These are phyloP conservation scores for Pythium volutum DNA, from an alignment of 352 stramenopile genomes.

Conservation along the genomic window DNA sequence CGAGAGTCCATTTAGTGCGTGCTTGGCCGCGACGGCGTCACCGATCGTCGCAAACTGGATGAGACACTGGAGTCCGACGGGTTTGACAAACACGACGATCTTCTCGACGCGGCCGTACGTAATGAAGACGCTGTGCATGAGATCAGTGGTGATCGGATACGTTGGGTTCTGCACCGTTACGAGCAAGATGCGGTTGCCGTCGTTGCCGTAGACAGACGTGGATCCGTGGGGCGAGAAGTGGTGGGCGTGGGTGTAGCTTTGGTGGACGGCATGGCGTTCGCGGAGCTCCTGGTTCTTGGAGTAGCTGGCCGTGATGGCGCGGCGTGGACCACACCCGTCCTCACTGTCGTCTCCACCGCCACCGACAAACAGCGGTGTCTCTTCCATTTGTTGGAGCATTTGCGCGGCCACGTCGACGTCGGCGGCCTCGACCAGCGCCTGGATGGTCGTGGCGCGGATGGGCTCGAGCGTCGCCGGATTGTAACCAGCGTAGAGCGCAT, in stretches of 20 bases:
- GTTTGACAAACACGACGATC: conserved; percentile 61
- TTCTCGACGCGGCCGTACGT: conserved; percentile 54
- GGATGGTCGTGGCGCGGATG: conserved; percentile 32
- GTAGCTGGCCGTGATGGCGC: conserved; percentile 34
- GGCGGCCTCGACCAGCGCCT: conserved; percentile 44
- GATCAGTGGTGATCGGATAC: conserved; percentile 53
- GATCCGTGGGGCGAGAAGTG: conserved; percentile 5
- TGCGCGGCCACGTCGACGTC: conserved; percentile 30
- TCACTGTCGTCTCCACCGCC: conserved; percentile 2
- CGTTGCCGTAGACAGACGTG: not conserved
- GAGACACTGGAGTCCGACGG: conserved; percentile 49
- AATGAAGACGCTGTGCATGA: conserved; percentile 48
- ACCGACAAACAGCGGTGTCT: conserved; percentile 27
- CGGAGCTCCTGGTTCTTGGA: conserved; percentile 65
- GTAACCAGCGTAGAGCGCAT: conserved; percentile 46
- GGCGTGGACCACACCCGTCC: not conserved
- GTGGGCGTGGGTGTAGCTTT: not conserved
- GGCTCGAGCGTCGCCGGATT: conserved; percentile 34
- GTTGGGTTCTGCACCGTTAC: conserved; percentile 68
- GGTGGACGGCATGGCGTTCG: conserved; percentile 25
- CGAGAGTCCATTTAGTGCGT: conserved; percentile 45
- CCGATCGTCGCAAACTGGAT: conserved; percentile 48
- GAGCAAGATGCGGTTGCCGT: conserved; percentile 56
- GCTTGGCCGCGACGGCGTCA: conserved; percentile 41
- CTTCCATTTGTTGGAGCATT: conserved; percentile 29